Evolutionary conservation across 2,329 filamentous ascomycete species (phyloP).

Genomic region (Lachnellula arida): DNA sequence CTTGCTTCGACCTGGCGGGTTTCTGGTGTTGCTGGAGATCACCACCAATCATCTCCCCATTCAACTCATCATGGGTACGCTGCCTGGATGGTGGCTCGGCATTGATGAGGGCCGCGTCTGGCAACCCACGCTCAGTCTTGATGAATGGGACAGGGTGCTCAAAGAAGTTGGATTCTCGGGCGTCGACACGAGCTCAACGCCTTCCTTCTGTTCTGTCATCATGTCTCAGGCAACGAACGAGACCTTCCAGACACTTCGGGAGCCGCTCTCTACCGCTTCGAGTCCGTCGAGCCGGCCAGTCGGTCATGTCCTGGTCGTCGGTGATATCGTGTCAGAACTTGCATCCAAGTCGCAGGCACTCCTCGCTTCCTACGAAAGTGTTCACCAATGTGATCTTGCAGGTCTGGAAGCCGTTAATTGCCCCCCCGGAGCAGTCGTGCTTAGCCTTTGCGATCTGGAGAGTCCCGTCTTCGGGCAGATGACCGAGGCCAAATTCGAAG

Average conservation of each 20-base stretch:
- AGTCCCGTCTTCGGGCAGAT: not conserved
- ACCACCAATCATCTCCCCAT: not conserved
- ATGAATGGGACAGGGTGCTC: slow-evolving; percentile 10
- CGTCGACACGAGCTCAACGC: not conserved
- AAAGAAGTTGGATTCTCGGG: not conserved
- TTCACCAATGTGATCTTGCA: too few species aligned
- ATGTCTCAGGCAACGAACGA: too few species aligned
- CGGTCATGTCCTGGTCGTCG: too few species aligned
- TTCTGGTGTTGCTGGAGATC: not conserved
- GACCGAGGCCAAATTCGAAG: not conserved
- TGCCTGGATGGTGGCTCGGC: slow-evolving; percentile 13
- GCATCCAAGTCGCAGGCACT: too few species aligned
- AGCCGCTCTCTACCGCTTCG: too few species aligned
- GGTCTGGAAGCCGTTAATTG: too few species aligned
- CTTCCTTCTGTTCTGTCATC: not conserved
- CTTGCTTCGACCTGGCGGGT: not conserved
- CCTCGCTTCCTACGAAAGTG: too few species aligned
- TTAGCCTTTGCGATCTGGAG: not conserved
- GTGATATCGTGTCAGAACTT: too few species aligned
- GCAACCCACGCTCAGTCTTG: slow-evolving; percentile 13
- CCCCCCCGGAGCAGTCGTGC: not conserved
- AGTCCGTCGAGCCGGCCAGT: too few species aligned
- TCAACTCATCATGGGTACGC: slow-evolving; percentile 3
- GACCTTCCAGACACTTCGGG: too few species aligned
- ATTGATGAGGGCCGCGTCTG: slow-evolving; percentile 4